phyloP scores from a whole-genome alignment of 345 rosid genomes.

The Murraya paniculata region DNA sequence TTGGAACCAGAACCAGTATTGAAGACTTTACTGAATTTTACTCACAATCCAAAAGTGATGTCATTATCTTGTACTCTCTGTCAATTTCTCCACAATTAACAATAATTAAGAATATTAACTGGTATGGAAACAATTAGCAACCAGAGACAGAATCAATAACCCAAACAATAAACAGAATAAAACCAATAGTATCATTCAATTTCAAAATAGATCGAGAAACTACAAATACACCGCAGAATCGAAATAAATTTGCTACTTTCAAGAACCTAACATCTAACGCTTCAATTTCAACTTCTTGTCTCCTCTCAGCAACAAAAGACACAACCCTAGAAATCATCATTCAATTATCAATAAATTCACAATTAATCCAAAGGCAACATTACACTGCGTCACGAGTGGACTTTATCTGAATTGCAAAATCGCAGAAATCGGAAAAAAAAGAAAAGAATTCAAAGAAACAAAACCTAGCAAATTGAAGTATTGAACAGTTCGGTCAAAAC shows the following conservation, averaged over 20 bases:
- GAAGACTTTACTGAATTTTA: neutral
- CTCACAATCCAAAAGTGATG: neutral
- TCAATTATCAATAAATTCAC: neutral
- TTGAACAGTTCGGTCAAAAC: neutral
- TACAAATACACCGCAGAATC: neutral
- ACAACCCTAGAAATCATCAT: constrained; percentile 9
- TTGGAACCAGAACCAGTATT: neutral
- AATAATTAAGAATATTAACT: neutral
- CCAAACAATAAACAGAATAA: neutral
- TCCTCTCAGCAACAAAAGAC: neutral
- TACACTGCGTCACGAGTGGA: neutral
- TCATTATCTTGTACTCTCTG: neutral
- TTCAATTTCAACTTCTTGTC: neutral
- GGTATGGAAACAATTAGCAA: neutral
- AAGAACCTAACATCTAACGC: neutral
- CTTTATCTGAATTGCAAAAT: neutral
- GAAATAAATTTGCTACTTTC: neutral
- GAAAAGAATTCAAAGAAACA: neutral
- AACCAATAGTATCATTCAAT: constrained; percentile 3
- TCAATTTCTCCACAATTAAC: neutral
- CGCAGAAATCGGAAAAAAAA: neutral
- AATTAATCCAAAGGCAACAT: neutral
- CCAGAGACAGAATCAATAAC: neutral
- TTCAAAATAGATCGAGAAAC: neutral
- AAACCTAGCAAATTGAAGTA: neutral